phyloP scores from a whole-genome alignment of 2,329 filamentous ascomycete species.

The Niveomyces coronatus region DNA sequence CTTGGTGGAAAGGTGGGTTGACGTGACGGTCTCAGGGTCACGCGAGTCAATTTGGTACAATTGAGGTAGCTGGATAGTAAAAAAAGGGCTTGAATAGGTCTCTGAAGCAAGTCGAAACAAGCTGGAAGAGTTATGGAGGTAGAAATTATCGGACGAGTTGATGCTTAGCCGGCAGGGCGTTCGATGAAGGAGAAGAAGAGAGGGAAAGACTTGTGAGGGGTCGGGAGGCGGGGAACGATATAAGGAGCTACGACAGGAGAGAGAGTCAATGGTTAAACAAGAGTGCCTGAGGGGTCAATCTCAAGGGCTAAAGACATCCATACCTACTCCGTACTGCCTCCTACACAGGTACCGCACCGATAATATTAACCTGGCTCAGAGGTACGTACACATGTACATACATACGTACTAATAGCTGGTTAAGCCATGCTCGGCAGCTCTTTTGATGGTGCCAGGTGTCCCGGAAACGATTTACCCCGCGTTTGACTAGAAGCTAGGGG shows the following conservation, averaged over 20 bases:
- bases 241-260: conserved; percentile 2
- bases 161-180: conserved; percentile 6
- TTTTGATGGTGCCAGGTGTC: too few relatives aligned
- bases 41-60: conserved; percentile 8
- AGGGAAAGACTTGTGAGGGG: conserved; percentile 4
- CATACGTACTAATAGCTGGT: too few relatives aligned
- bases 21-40: conserved; percentile 1
- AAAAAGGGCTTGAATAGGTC: conserved; percentile 7
- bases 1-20: conserved; percentile 7
- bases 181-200: conserved; percentile 4
- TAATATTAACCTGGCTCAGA: too few relatives aligned
- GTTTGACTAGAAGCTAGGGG: conserved; percentile 6
- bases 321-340: too few relatives aligned
- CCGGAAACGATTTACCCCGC: too few relatives aligned
- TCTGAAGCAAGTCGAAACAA: conserved; percentile 13
- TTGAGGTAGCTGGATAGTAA: conserved; percentile 2
- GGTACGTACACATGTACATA: too few relatives aligned
- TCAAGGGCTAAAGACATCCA: not conserved
- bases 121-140: conserved; percentile 16
- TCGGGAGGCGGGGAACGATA: conserved; percentile 7
- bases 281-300: conserved; percentile 9
- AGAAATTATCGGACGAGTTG: conserved; percentile 5
- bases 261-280: not conserved
- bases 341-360: too few relatives aligned
- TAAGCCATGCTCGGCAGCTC: too few relatives aligned